Conservation (phyloP, 768 basidiomycete genomes). For the Podaxis sp. region DNA sequence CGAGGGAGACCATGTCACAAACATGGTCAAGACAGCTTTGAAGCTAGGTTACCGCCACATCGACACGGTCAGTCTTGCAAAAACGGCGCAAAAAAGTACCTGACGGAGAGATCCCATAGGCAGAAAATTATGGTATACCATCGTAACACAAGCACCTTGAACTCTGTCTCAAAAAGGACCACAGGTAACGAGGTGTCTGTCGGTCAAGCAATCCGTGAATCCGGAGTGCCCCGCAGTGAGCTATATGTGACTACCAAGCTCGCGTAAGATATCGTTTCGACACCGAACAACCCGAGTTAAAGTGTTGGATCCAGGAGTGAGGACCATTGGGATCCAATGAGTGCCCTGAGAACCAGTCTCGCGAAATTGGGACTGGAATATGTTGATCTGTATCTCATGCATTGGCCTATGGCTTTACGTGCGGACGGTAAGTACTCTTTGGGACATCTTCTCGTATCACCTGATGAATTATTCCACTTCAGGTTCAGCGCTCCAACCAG, state of each 20-base stretch:
- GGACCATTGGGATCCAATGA: constrained; percentile 32
- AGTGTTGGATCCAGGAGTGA: constrained; percentile 21
- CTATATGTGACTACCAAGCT: constrained; percentile 43
- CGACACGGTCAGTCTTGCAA: constrained; percentile 25
- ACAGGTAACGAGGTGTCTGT: constrained; percentile 35
- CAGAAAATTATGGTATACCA: constrained; percentile 11
- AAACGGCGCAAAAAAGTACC: constrained; percentile 1
- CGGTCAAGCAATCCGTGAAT: constrained; percentile 36
- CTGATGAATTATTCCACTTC: background rate
- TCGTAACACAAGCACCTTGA: constrained; percentile 10
- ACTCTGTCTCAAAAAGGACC: background rate
- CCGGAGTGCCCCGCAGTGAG: constrained; percentile 36
- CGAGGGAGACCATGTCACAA: constrained; percentile 23
- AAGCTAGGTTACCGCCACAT: constrained; percentile 32
- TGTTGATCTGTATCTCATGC: constrained; percentile 48
- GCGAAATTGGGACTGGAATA: constrained; percentile 36
- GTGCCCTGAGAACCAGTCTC: constrained; percentile 33
- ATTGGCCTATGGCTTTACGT: constrained; percentile 19
- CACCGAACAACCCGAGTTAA: constrained; percentile 21
- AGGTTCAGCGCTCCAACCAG: constrained; percentile 17
- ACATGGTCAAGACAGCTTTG: constrained; percentile 23
- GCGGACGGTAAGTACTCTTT: background rate
- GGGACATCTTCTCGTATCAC: background rate
- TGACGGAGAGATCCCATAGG: background rate
- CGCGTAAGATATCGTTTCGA: constrained; percentile 21